Evolutionary conservation across 352 stramenopile genomes (phyloP).

Genomic region (Aphanomyces stellatus): DNA sequence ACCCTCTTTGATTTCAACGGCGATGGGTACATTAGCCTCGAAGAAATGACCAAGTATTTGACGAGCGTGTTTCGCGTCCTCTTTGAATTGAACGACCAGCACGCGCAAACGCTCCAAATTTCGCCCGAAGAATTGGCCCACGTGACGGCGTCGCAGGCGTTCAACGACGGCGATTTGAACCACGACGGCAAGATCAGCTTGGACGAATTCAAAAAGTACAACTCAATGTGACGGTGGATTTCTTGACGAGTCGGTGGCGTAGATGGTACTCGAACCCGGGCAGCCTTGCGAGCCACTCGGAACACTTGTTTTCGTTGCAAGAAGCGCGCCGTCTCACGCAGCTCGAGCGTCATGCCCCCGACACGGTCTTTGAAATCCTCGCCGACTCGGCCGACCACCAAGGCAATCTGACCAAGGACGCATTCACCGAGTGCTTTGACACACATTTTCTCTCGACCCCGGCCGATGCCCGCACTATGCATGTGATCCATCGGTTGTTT

Average conservation of each 20-base stretch:
- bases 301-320: slow-evolving; percentile 13
- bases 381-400: slow-evolving; percentile 17
- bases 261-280: slow-evolving; percentile 28
- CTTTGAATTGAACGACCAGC: slow-evolving; percentile 16
- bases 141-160: slow-evolving; percentile 25
- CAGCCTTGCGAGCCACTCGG: slow-evolving; percentile 34
- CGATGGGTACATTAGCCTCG: slow-evolving; percentile 27
- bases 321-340: slow-evolving; percentile 11
- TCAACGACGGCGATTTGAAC: slow-evolving; percentile 24
- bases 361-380: slow-evolving; percentile 24
- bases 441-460: slow-evolving; percentile 10
- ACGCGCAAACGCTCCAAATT: not conserved
- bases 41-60: slow-evolving; percentile 25
- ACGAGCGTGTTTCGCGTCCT: slow-evolving; percentile 21
- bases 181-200: slow-evolving; percentile 24
- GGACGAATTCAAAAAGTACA: slow-evolving; percentile 24
- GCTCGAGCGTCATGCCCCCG: slow-evolving; percentile 17
- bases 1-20: slow-evolving; percentile 26
- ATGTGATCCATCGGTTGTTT: slow-evolving; percentile 21
- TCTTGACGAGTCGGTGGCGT: too few relatives aligned
- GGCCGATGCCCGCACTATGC: not conserved
- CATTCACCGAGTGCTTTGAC: slow-evolving; percentile 21
- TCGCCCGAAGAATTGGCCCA: slow-evolving; percentile 20
- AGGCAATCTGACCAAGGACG: slow-evolving; percentile 18
- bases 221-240: not conserved